Evolutionary conservation across 768 basidiomycete genomes (phyloP).

Genomic region (Termitomyces sp.): DNA sequence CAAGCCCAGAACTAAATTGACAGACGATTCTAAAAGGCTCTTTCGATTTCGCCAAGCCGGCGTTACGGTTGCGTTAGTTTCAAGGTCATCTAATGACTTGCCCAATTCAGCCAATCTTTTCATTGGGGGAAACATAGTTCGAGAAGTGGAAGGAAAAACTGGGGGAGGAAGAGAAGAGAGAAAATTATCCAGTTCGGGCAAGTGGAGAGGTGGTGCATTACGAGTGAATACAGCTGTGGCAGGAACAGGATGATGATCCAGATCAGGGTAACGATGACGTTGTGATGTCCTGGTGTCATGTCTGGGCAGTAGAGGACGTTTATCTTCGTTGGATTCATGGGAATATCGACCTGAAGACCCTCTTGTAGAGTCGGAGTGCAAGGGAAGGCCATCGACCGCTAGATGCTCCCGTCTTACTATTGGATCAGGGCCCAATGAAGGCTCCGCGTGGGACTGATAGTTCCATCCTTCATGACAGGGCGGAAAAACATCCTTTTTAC

Average conservation of each 20-base stretch:
- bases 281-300: not conserved
- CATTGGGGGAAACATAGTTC: constrained; percentile 60
- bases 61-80: constrained; percentile 44
- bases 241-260: constrained; percentile 37
- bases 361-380: not conserved
- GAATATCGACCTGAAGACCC: not conserved
- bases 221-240: constrained; percentile 55
- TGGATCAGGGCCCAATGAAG: not conserved
- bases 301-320: constrained; percentile 8
- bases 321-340: constrained; percentile 8
- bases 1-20: constrained; percentile 48
- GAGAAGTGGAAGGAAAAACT: constrained; percentile 29
- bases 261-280: not conserved
- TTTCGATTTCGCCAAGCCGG: constrained; percentile 56
- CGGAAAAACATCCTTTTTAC: not conserved
- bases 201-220: constrained; percentile 51
- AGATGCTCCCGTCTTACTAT: not conserved
- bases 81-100: constrained; percentile 54
- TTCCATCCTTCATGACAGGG: not conserved
- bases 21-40: constrained; percentile 42
- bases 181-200: constrained; percentile 60
- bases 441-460: not conserved
- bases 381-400: not conserved
- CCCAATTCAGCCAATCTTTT: constrained; percentile 46
- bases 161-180: constrained; percentile 47